These are phyloP conservation scores for Iberis pinnata DNA, from an alignment of 345 rosid species.

Conservation along the genomic window DNA sequence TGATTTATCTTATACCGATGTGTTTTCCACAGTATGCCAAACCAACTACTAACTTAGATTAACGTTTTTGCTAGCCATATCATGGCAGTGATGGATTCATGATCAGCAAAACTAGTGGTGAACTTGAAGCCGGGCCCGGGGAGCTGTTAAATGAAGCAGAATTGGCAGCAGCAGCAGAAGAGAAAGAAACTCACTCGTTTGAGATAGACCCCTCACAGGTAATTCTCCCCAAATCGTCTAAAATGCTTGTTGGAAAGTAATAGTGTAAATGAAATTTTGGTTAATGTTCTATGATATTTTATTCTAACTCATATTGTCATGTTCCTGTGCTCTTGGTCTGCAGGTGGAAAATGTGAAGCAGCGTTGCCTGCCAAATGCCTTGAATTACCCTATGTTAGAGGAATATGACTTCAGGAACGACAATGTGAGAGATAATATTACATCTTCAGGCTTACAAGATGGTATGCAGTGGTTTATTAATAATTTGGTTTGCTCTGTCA, in stretches of 20 bases:
- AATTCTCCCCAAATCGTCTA: background rate
- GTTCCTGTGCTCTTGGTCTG: constrained; percentile 19
- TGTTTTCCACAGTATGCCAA: constrained; percentile 4
- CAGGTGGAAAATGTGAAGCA: constrained; percentile 98
- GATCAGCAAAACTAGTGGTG: constrained; percentile 66
- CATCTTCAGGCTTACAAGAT: constrained; percentile 2
- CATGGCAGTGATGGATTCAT: constrained; percentile 58
- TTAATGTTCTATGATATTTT: constrained; percentile 6
- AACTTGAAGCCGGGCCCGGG: constrained; percentile 49
- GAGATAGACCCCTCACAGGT: constrained; percentile 92
- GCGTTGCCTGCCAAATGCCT: constrained; percentile 93
- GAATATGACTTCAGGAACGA: constrained; percentile 95
- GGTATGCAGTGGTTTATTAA: constrained; percentile 13
- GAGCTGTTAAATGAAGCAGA: constrained; percentile 80
- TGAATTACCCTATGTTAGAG: constrained; percentile 98
- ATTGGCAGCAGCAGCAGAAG: constrained; percentile 88
- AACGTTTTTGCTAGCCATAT: constrained; percentile 31
- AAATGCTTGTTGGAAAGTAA: background rate
- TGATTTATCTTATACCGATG: constrained; percentile 1
- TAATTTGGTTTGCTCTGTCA: constrained; percentile 25
- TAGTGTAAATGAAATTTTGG: background rate
- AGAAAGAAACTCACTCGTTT: constrained; percentile 86
- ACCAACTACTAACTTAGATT: background rate
- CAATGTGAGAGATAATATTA: constrained; percentile 46
- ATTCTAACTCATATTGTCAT: background rate